phyloP scores from a whole-genome alignment of 345 rosid species.

The Populus tremula region DNA sequence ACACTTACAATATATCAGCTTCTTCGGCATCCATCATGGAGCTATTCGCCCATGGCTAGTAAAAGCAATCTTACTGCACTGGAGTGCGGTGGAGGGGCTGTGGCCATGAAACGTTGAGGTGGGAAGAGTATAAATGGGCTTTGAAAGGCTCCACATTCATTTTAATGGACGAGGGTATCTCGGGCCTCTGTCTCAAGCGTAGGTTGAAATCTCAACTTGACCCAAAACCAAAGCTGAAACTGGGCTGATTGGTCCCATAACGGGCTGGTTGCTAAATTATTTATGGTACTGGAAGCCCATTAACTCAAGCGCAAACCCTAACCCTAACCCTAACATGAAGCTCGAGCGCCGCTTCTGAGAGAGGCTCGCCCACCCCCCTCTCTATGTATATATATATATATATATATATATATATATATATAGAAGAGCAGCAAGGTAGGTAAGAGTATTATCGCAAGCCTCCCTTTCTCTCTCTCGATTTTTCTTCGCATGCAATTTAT shows the following conservation, averaged over 20 bases:
- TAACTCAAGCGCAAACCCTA: slow-evolving; percentile 5
- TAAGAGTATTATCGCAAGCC: neutral
- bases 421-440: neutral
- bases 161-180: too few species aligned
- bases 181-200: neutral
- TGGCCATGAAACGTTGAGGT: neutral
- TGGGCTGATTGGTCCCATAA: neutral
- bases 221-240: neutral
- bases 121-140: neutral
- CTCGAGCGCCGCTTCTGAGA: neutral
- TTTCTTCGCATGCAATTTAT: neutral
- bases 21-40: too few species aligned
- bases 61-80: too few species aligned
- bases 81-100: too few species aligned
- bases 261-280: neutral
- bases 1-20: neutral
- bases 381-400: neutral
- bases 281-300: neutral
- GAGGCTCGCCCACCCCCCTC: neutral
- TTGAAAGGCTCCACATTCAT: neutral
- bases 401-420: neutral
- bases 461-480: neutral
- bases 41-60: neutral
- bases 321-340: slow-evolving; percentile 25
- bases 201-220: neutral